Conservation (phyloP, 352 stramenopile species). For the Globisporangium iwayamae region DNA sequence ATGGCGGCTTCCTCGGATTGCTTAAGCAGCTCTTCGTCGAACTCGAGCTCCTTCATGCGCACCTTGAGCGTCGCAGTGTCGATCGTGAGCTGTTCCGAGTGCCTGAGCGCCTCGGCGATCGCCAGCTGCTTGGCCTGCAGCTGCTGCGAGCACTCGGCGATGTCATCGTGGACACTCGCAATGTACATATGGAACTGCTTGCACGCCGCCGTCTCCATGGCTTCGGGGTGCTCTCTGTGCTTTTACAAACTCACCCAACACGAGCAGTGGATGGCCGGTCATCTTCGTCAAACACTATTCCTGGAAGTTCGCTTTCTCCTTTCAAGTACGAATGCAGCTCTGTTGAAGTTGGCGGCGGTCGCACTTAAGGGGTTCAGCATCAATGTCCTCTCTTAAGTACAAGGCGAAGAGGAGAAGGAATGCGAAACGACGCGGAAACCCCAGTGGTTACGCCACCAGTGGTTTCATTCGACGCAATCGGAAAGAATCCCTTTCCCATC, state of each 20-base stretch:
- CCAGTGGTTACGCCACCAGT: background rate
- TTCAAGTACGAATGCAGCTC: background rate
- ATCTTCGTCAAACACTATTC: background rate
- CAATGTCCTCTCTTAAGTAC: too few relatives aligned
- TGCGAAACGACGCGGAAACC: background rate
- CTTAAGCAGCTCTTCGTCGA: constrained; percentile 50
- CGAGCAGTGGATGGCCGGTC: background rate
- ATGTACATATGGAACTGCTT: constrained; percentile 41
- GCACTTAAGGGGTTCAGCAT: background rate
- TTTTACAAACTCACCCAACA: background rate
- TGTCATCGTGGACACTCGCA: constrained; percentile 33
- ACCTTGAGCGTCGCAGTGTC: constrained; percentile 43
- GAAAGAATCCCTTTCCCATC: background rate
- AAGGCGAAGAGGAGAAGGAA: too few relatives aligned
- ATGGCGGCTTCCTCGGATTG: constrained; percentile 43
- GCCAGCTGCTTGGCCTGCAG: constrained; percentile 33
- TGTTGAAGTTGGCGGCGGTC: background rate
- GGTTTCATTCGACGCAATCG: background rate
- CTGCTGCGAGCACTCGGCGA: constrained; percentile 26
- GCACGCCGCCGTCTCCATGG: constrained; percentile 29
- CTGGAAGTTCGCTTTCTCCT: background rate
- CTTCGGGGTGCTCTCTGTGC: background rate
- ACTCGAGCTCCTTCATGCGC: constrained; percentile 56
- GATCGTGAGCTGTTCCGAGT: constrained; percentile 49
- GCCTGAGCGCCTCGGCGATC: constrained; percentile 33